Conservation (phyloP, 257 asterid genomes). For the Cordia subcordata region DNA sequence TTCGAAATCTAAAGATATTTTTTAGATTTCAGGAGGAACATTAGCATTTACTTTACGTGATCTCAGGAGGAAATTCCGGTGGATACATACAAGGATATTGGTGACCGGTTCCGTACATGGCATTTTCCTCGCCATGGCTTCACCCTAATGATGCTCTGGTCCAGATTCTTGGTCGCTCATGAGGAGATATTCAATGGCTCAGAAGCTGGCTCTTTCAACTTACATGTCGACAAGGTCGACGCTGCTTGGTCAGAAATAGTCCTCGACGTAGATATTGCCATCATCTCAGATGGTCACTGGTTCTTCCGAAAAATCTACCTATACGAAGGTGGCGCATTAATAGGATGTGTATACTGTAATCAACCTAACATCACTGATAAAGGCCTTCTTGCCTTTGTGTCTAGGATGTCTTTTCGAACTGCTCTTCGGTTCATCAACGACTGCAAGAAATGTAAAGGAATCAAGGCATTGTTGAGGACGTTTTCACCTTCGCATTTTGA, state of each 20-base stretch:
- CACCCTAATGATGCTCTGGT: conserved; percentile 36
- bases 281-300: conserved; percentile 52
- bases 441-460: conserved; percentile 28
- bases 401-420: conserved; percentile 30
- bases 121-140: conserved; percentile 31
- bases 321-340: conserved; percentile 23
- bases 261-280: conserved; percentile 29
- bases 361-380: conserved; percentile 19
- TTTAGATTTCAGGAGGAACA: no score
- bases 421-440: conserved; percentile 27
- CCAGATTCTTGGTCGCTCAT: conserved; percentile 41
- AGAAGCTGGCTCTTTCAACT: conserved; percentile 29
- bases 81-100: conserved; percentile 15
- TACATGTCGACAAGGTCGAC: conserved; percentile 38
- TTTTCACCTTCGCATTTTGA: conserved; percentile 51
- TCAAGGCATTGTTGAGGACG: conserved; percentile 32
- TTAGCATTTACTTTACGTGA: not conserved
- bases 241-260: conserved; percentile 34
- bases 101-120: conserved; percentile 30
- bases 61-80: conserved; percentile 36
- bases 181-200: conserved; percentile 37
- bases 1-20: no score
- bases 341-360: conserved; percentile 44
- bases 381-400: conserved; percentile 25
- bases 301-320: conserved; percentile 33